Evolutionary conservation across 352 stramenopile species (phyloP).

Genomic region (Pythium sukuiense): DNA sequence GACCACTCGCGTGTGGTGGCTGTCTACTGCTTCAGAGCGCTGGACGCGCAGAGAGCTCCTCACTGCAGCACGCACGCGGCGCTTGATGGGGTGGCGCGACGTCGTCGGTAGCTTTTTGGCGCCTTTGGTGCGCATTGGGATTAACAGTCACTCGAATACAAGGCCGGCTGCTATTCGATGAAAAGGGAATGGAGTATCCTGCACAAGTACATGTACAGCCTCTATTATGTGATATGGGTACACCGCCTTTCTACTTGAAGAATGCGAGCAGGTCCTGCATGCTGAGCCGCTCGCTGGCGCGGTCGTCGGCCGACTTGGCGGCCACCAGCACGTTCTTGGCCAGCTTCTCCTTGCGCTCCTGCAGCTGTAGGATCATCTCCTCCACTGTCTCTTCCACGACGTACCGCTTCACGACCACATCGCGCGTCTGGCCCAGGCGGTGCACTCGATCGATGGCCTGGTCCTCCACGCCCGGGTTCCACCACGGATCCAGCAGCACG

Average conservation of each 20-base stretch:
- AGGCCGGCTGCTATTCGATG: not conserved
- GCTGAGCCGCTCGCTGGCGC: slow-evolving; percentile 48
- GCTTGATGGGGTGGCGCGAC: not conserved
- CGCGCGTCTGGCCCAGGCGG: slow-evolving; percentile 80
- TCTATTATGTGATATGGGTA: slow-evolving; percentile 22
- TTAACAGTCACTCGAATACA: slow-evolving; percentile 12
- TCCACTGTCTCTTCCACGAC: slow-evolving; percentile 89
- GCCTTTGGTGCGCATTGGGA: not conserved
- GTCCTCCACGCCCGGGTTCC: slow-evolving; percentile 92
- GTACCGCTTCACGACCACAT: slow-evolving; percentile 90
- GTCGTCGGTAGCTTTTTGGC: not conserved
- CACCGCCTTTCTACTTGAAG: slow-evolving; percentile 37
- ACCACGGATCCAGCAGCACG: slow-evolving; percentile 92
- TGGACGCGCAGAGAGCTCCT: not conserved
- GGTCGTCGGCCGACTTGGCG: slow-evolving; percentile 40
- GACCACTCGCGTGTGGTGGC: not conserved
- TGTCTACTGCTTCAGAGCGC: not conserved
- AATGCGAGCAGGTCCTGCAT: slow-evolving; percentile 74
- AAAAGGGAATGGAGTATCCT: not conserved
- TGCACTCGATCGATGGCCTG: slow-evolving; percentile 94
- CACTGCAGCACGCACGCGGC: not conserved
- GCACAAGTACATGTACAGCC: not conserved
- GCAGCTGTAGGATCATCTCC: slow-evolving; percentile 89
- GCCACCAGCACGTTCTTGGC: slow-evolving; percentile 81
- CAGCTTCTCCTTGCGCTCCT: slow-evolving; percentile 88